Evolutionary conservation across 2,329 filamentous ascomycete species (phyloP), one percentile per base, ranked within the genome.

Genomic region (Coleophoma crateriformis): DNA sequence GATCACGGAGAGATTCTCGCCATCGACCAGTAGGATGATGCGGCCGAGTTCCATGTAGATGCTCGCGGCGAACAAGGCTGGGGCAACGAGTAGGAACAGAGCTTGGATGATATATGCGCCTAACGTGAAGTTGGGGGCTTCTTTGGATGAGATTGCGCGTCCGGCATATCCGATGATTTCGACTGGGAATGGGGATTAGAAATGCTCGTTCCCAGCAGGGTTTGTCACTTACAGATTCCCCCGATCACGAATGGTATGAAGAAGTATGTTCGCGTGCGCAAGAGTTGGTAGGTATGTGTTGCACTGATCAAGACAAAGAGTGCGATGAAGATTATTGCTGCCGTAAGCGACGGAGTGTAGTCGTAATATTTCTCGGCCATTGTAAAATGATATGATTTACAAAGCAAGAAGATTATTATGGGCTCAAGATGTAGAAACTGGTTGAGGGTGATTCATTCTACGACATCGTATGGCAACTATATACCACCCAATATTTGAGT

Each of bases 1-100:
- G 38, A 73, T 68, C 7, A 64, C 47, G 5, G 68, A 64, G 27
- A 64, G 58, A 5, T 61, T 41, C 41, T 73, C 67, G 2, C 66
- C 70, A 35, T 65, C 46, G 4, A 67, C 59, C 12, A 66, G 49
- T 4, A 54, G 50, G 17, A 73, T 68, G 10, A 73, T 59, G 0
- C 70, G 67, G 0, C 66, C 68, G 1, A 73, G 67, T 14, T 64
- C 58, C 68, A 71, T 71, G 57, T 71, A 71, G 33, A 71, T 68
- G 5, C 61, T 62, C 64, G 62, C 44, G 50, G 71, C 67, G 42
- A 71, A 66, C 4, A 75, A 59, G 0, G 68, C 64, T 0, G 71
- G 70, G 0, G 68, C 66, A 11, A 72, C 58, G 3, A 73, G 63
- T 11, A 71, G 54, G 14, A 70, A 58, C 2, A 71, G 50, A 0